Percentiles rank a stretch among this genome's conserved stretches.
phyloP scores from a whole-genome alignment of 108 stramenopile species.

The Thalassiosira profunda region DNA sequence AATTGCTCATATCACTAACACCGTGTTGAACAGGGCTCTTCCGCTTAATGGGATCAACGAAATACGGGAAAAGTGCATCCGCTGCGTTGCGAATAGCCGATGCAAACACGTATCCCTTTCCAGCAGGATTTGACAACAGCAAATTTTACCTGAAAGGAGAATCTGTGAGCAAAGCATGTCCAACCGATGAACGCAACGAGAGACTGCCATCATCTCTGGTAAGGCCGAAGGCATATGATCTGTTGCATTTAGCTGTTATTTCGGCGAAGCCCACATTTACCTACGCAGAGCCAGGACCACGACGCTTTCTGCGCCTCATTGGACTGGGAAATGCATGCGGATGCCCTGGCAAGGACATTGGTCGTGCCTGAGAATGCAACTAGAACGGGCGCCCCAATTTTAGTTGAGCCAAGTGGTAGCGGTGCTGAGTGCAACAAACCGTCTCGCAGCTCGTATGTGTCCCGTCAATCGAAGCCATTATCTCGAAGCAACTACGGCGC shows the following conservation, averaged over 20 bases:
- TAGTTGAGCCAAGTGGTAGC: slow-evolving; percentile 11
- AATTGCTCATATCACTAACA: too few species aligned
- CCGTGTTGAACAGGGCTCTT: too few species aligned
- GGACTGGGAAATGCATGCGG: slow-evolving; percentile 75
- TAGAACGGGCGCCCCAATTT: slow-evolving; percentile 46
- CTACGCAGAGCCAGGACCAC: slow-evolving; percentile 5
- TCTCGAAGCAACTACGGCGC: slow-evolving; percentile 32
- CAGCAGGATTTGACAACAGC: slow-evolving; percentile 49
- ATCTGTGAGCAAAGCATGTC: too few species aligned
- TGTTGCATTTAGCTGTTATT: too few species aligned
- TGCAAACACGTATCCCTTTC: slow-evolving; percentile 62
- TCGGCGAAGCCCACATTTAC: too few species aligned
- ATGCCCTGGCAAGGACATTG: slow-evolving; percentile 68
- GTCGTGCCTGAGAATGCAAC: slow-evolving; percentile 71
- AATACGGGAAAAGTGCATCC: slow-evolving; percentile 79
- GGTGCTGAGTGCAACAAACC: too few species aligned
- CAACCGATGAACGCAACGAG: slow-evolving; percentile 2
- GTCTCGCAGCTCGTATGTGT: not conserved
- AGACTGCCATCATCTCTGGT: too few species aligned
- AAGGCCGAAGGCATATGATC: too few species aligned
- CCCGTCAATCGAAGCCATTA: slow-evolving; percentile 1
- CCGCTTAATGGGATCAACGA: slow-evolving; percentile 88
- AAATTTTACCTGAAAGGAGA: too few species aligned
- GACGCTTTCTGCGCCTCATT: slow-evolving; percentile 26
- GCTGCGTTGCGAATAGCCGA: slow-evolving; percentile 66